Conservation (phyloP, 2,329 filamentous ascomycete species). For the Colletotrichum cordylinicola region DNA sequence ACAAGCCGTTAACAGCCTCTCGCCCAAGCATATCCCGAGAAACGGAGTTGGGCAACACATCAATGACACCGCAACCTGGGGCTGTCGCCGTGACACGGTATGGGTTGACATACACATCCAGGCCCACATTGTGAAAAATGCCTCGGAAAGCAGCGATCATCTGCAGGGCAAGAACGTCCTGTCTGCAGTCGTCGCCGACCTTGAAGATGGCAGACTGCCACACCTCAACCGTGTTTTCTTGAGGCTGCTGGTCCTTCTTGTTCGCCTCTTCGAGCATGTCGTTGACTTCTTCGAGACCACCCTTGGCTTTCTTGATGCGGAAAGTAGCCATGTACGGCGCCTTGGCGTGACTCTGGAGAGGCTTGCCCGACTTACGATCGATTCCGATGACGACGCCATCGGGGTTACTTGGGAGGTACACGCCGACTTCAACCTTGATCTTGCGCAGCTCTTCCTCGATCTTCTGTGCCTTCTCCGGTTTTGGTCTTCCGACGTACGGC, state of each 20-base stretch:
- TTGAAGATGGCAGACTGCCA: constrained; percentile 99
- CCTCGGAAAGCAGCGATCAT: constrained; percentile 98
- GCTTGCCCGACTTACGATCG: constrained; percentile 96
- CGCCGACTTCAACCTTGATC: constrained; percentile 95
- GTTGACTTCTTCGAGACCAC: constrained; percentile 56
- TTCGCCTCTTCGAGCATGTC: constrained; percentile 55
- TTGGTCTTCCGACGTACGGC: constrained; percentile 88
- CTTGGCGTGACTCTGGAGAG: constrained; percentile 96
- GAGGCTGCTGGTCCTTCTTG: constrained; percentile 35
- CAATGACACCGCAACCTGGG: constrained; percentile 96
- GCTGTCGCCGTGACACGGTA: constrained; percentile 98
- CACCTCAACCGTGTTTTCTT: constrained; percentile 77
- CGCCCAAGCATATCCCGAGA: constrained; percentile 98
- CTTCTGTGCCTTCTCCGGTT: constrained; percentile 98
- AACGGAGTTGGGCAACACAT: constrained; percentile 96
- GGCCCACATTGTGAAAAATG: constrained; percentile 92
- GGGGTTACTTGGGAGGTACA: constrained; percentile 96
- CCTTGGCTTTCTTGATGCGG: constrained; percentile 84
- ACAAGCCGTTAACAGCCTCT: constrained; percentile 96
- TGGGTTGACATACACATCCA: constrained; percentile 96
- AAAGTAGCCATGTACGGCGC: constrained; percentile 99
- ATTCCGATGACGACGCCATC: constrained; percentile 98
- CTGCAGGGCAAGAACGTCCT: constrained; percentile 94
- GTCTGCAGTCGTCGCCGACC: constrained; percentile 96
- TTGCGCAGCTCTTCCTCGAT: constrained; percentile 98